phyloP scores from a whole-genome alignment of 257 asterid genomes.

The Nicotiana otophora region DNA sequence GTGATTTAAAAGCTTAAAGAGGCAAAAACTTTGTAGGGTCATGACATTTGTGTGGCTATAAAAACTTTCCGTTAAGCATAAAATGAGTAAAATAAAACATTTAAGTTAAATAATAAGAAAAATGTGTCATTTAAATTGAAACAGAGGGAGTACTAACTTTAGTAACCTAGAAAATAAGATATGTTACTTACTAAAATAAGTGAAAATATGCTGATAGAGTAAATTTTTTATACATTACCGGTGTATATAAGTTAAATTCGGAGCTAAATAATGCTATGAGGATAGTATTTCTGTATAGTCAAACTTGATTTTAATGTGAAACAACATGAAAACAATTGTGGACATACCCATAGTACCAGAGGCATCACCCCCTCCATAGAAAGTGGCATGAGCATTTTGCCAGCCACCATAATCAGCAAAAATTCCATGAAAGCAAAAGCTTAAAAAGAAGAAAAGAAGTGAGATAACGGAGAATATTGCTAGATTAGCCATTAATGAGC shows the following conservation, averaged over 20 bases:
- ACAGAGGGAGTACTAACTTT: too few species aligned
- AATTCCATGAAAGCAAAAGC: constrained; percentile 16
- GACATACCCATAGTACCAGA: constrained; percentile 80
- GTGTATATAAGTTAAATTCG: neutral
- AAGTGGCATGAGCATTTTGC: constrained; percentile 63
- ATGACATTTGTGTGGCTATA: too few species aligned
- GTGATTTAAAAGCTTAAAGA: too few species aligned
- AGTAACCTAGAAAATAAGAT: neutral
- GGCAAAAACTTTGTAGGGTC: too few species aligned
- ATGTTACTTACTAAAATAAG: too few species aligned
- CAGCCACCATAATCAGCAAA: constrained; percentile 56
- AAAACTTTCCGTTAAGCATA: too few species aligned
- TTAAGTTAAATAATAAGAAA: too few species aligned
- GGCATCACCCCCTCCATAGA: constrained; percentile 79
- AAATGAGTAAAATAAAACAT: too few species aligned
- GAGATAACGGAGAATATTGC: constrained; percentile 15
- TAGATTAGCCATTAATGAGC: constrained; percentile 34
- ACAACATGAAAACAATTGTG: neutral
- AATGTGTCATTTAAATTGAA: too few species aligned
- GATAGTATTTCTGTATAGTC: neutral
- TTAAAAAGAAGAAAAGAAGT: constrained; percentile 26
- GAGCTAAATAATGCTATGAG: neutral
- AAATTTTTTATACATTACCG: neutral
- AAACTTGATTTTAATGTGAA: neutral
- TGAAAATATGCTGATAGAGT: neutral